Evolutionary conservation across 331 rosid genomes (phyloP).

Genomic region (Stylosanthes scabra): DNA sequence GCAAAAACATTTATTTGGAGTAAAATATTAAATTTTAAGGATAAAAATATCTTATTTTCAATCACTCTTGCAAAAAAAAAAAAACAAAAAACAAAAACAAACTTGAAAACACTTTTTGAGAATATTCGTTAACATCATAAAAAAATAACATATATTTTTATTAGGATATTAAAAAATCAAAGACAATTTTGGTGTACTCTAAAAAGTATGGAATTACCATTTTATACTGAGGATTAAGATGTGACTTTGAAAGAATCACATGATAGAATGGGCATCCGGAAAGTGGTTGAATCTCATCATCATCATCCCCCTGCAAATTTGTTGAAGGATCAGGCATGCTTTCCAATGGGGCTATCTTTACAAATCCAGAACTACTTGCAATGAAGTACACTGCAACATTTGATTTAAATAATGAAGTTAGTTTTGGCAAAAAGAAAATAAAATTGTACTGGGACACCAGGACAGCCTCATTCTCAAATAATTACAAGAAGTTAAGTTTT

Average conservation of each 20-base stretch:
- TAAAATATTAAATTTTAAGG: too few species aligned
- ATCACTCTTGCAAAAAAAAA: too few species aligned
- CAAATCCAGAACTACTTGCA: slow-evolving; percentile 13
- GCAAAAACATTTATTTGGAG: too few species aligned
- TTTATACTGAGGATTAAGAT: slow-evolving; percentile 20
- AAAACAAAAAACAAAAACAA: too few species aligned
- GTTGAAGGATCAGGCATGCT: too few species aligned
- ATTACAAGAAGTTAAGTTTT: not conserved
- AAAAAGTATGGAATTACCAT: slow-evolving; percentile 46
- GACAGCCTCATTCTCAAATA: not conserved
- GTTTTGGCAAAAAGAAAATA: not conserved
- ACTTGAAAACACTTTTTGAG: too few species aligned
- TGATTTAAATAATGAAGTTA: slow-evolving; percentile 1
- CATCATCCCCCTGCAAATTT: slow-evolving; percentile 30
- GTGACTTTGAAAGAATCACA: slow-evolving; percentile 38
- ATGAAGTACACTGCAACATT: slow-evolving; percentile 15
- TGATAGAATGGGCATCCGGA: slow-evolving; percentile 49
- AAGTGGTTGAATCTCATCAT: slow-evolving; percentile 52
- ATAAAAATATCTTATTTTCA: too few species aligned
- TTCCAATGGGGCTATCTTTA: slow-evolving; percentile 4
- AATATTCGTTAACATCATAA: too few species aligned
- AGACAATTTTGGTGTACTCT: not conserved
- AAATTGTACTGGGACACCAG: not conserved
- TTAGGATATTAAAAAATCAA: too few species aligned
- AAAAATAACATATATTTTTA: too few species aligned